Evolutionary conservation across 345 rosid species (phyloP).

Genomic region (Eucalyptus curtisii): DNA sequence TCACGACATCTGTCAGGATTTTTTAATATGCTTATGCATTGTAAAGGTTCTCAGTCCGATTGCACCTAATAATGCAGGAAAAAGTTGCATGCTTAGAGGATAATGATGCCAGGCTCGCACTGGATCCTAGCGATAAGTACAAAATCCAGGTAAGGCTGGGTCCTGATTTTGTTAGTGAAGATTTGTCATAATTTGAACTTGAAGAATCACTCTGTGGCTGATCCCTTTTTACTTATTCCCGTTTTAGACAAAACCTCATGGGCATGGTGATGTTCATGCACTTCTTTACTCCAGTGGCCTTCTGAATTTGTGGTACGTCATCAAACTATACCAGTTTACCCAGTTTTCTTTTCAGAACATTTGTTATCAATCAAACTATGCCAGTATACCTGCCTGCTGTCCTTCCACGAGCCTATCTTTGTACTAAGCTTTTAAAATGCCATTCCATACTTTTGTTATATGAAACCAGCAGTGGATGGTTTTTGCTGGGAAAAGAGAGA

Average conservation of each 20-base stretch:
- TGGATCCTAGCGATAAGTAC: constrained; percentile 73
- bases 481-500: not conserved
- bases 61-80: constrained; percentile 36
- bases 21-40: not conserved
- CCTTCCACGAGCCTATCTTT: not conserved
- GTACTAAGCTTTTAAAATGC: not conserved
- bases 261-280: constrained; percentile 95
- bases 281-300: constrained; percentile 87
- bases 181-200: not conserved
- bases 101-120: constrained; percentile 82
- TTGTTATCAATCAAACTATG: not conserved
- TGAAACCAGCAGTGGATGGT: not conserved
- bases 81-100: constrained; percentile 97
- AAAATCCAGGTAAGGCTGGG: constrained; percentile 58
- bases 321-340: not conserved
- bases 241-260: constrained; percentile 90
- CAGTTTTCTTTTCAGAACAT: not conserved
- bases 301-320: constrained; percentile 52
- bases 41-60: not conserved
- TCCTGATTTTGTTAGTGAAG: not conserved
- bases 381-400: not conserved
- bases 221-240: not conserved
- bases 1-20: not conserved
- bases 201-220: not conserved
- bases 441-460: not conserved